These are phyloP conservation scores for Camelina hispida DNA, from an alignment of 345 rosid species.

Conservation along the genomic window DNA sequence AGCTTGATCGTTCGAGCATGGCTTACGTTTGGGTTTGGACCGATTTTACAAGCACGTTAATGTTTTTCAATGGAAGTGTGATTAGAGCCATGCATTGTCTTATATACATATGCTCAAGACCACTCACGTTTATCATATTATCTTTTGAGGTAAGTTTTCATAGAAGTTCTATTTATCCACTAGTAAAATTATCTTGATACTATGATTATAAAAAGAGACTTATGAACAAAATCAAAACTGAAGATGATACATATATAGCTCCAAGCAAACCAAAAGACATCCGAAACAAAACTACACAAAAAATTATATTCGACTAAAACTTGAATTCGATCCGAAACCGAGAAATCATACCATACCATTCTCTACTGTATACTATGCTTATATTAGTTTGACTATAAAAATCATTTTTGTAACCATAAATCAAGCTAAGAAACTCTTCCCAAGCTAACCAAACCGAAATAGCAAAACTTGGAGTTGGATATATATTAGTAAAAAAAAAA, in stretches of 20 bases:
- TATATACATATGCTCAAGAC: background rate
- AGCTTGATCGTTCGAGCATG: background rate
- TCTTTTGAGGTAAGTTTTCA: background rate
- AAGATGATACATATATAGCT: background rate
- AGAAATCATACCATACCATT: background rate
- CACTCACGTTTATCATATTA: background rate
- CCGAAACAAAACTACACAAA: too few species aligned
- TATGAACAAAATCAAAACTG: background rate
- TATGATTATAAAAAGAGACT: background rate
- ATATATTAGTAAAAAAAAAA: background rate
- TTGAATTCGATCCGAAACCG: background rate
- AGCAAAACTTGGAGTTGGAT: too few species aligned
- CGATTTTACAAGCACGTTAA: background rate
- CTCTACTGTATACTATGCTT: background rate
- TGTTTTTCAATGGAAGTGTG: background rate
- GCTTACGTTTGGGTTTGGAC: background rate
- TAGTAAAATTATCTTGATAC: background rate
- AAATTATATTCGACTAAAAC: too few species aligned
- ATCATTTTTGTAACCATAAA: background rate
- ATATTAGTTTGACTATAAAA: background rate
- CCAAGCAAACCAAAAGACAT: background rate
- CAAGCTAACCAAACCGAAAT: too few species aligned
- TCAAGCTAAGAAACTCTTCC: background rate
- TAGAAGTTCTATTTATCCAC: background rate
- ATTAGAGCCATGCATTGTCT: background rate